A percentile compares a stretch with the other conserved stretches of the same genome.
Evolutionary conservation across 352 stramenopile species (phyloP).

Genomic region (Phytophthora pini): DNA sequence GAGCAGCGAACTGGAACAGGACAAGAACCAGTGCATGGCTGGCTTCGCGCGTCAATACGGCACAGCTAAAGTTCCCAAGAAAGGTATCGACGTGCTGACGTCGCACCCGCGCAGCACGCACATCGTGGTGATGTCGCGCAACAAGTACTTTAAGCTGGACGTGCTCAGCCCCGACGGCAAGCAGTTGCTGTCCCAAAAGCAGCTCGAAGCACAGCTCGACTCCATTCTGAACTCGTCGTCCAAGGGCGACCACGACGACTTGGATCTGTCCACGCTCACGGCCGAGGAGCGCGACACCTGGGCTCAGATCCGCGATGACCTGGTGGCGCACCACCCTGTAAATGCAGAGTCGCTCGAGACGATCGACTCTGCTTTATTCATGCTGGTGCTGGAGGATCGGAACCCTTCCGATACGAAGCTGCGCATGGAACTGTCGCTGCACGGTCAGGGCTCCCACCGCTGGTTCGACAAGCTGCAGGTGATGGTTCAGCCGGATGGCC

Average conservation of each 20-base stretch:
- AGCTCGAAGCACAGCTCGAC: constrained; percentile 70
- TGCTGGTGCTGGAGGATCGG: constrained; percentile 88
- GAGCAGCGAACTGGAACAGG: constrained; percentile 86
- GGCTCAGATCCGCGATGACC: constrained; percentile 75
- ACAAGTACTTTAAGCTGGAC: constrained; percentile 86
- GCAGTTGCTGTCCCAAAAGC: constrained; percentile 75
- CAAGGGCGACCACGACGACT: constrained; percentile 54
- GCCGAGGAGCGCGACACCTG: constrained; percentile 88
- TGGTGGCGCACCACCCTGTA: constrained; percentile 70
- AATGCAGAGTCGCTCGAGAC: constrained; percentile 75
- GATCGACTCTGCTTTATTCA: constrained; percentile 92
- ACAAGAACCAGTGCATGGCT: constrained; percentile 92
- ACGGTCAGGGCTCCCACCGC: constrained; percentile 80
- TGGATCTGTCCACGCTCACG: constrained; percentile 82
- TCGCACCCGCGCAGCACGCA: constrained; percentile 82
- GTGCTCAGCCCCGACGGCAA: constrained; percentile 85
- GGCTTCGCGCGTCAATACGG: constrained; percentile 89
- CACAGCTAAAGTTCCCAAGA: constrained; percentile 83
- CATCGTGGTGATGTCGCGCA: constrained; percentile 90
- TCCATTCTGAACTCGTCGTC: constrained; percentile 67
- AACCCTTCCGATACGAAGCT: constrained; percentile 69
- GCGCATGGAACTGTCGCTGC: constrained; percentile 84
- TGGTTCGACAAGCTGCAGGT: constrained; percentile 96
- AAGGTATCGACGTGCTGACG: constrained; percentile 73
- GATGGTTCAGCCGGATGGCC: constrained; percentile 83